These are phyloP conservation scores for Bathelium albidoporum DNA, from an alignment of 495 filamentous ascomycete genomes.

Conservation along the genomic window DNA sequence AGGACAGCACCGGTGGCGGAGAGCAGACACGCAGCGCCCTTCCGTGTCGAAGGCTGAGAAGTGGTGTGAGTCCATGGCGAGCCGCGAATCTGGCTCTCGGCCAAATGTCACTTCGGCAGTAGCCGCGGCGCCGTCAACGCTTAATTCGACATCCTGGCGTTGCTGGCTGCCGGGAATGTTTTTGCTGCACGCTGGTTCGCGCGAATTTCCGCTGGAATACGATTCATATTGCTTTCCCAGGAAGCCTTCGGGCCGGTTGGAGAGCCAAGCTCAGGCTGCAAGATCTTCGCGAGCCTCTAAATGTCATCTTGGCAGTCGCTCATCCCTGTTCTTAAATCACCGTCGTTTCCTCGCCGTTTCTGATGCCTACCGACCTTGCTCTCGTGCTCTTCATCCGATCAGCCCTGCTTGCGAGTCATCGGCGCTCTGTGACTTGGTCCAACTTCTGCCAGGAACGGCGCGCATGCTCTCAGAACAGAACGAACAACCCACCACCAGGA, in stretches of 20 bases:
- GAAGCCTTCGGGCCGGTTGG: neutral
- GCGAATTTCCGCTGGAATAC: neutral
- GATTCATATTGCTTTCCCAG: neutral
- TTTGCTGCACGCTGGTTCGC: neutral
- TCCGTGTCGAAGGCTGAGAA: neutral
- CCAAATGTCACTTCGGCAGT: constrained; percentile 1
- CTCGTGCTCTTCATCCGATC: neutral
- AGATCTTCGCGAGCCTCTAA: neutral
- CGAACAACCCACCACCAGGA: neutral
- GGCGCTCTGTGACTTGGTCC: too few relatives aligned
- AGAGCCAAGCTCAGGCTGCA: neutral
- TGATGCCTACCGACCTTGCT: neutral
- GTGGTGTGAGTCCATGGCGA: neutral
- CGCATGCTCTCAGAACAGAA: neutral
- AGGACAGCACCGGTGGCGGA: neutral
- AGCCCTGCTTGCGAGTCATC: neutral
- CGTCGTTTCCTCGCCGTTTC: neutral
- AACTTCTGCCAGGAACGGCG: neutral
- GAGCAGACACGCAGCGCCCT: neutral
- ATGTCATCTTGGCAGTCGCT: neutral
- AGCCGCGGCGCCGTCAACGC: constrained; percentile 3
- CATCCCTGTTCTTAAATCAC: neutral
- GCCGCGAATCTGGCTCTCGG: neutral
- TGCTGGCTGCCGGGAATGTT: neutral
- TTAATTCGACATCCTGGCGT: constrained; percentile 3